Percentiles rank a stretch among this genome's conserved stretches.
These are phyloP conservation scores for Candida sanyaensis DNA, from an alignment of 1,139 yeast species.

Conservation along the genomic window DNA sequence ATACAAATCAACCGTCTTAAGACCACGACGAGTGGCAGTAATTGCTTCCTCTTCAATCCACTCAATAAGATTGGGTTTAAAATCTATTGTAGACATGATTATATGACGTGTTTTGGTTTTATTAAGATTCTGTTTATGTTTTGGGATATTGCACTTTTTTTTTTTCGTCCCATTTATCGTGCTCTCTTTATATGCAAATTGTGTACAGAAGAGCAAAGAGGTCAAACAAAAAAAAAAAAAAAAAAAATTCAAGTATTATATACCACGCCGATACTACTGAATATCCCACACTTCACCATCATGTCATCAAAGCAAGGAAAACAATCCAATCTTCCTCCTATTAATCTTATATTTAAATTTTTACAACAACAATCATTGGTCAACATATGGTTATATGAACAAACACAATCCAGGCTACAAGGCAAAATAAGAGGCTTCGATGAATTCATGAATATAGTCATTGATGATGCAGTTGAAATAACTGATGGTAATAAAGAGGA, in stretches of 20 bases:
- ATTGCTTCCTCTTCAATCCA: constrained; percentile 58
- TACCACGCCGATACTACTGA: background rate
- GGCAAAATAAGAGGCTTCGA: constrained; percentile 93
- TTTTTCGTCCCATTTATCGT: too few species aligned
- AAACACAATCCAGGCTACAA: constrained; percentile 71
- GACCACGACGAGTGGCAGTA: constrained; percentile 39
- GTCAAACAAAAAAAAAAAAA: too few species aligned
- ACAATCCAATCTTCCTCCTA: constrained; percentile 75
- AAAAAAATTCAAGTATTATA: background rate
- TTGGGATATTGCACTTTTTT: background rate
- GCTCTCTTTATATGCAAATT: background rate
- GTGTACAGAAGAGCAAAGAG: background rate
- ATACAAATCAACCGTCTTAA: constrained; percentile 47
- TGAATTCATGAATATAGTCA: constrained; percentile 95
- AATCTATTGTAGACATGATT: constrained; percentile 6
- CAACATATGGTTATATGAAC: constrained; percentile 87
- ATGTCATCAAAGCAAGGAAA: constrained; percentile 24
- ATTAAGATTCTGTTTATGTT: background rate
- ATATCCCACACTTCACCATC: background rate
- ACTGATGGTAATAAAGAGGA: constrained; percentile 41
- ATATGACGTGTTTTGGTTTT: background rate
- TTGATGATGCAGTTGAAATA: constrained; percentile 84
- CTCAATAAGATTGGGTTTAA: constrained; percentile 11
- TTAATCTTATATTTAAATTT: constrained; percentile 83
- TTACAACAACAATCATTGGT: constrained; percentile 81